Evolutionary conservation across 1,284 basidiomycete species (phyloP), one percentile per base, ranked within the genome.

Genomic region (Cutaneotrichosporon cutaneum): DNA sequence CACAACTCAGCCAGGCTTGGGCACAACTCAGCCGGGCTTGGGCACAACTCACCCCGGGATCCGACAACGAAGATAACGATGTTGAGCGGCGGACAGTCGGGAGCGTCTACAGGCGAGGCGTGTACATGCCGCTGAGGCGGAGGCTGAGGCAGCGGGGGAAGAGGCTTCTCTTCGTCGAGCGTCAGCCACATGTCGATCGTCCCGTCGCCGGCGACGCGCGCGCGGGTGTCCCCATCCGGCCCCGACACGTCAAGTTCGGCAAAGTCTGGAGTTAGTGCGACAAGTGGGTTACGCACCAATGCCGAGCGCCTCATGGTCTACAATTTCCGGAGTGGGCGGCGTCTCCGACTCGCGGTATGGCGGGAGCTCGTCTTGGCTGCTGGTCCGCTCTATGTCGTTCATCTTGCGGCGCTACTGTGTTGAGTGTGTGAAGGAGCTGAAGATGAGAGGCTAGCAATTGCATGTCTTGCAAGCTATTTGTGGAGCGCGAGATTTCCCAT

Each of bases 31-130:
- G 59, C 14, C 24, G 21, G 11, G 26, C 33, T 16, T 13, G 18
- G 2, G 6, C 45, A 24, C 45, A 35, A 65, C 81, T 51, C 65
- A 84, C 86, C 85, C 71, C 86, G 77, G 65, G 84, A 85, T 3
- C 86, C 86, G 16, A 86, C 85, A 58, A 87, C 84, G 83, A 86
- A 85, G 53, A 87, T 84, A 51, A 87, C 83, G 39, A 87, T 84
- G 66, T 81, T 85, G 72, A 88, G 71, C 0, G 85, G 85, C 3
- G 75, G 71, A 53, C 73, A 74, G 16, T 60, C 24, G 18, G 26
- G 11, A 8, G 14, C 27, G 13, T 51, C 27, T 5, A 51, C 22
- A 13, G 45, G 7, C 16, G 18, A 18, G 39, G 39, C 11, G 3
- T 8, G 39, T 3, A n/a, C 39, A 6, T 18, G 39, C 8, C 39